Percentiles rank a stretch among this genome's conserved stretches.
These are phyloP conservation scores for Caryopteris hybrid DNA, from an alignment of 305 asterid genomes.

Conservation along the genomic window DNA sequence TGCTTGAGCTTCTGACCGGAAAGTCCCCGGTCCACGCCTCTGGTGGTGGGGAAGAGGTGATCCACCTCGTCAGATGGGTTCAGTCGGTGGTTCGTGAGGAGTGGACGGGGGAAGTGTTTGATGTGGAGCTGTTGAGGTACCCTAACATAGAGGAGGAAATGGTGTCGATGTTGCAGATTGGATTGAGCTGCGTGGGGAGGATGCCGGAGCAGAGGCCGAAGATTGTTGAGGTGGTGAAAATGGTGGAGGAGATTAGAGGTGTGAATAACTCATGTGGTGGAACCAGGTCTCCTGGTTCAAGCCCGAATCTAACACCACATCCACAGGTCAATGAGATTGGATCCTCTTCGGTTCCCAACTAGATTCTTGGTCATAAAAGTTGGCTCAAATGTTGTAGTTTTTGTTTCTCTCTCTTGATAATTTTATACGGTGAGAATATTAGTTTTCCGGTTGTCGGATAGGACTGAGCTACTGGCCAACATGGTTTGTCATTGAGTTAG, in stretches of 20 bases:
- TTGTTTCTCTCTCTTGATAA: too few relatives aligned
- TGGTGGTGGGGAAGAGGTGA: slow-evolving; percentile 40
- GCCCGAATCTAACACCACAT: slow-evolving; percentile 23
- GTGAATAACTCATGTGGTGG: too few relatives aligned
- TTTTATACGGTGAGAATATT: too few relatives aligned
- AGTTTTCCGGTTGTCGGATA: background rate
- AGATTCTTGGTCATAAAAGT: slow-evolving; percentile 14
- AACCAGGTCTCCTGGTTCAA: slow-evolving; percentile 34
- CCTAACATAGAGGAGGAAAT: slow-evolving; percentile 53
- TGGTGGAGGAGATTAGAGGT: slow-evolving; percentile 52
- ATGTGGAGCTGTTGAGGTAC: slow-evolving; percentile 47
- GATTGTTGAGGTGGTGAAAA: slow-evolving; percentile 40
- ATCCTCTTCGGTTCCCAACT: slow-evolving; percentile 20
- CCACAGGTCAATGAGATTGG: slow-evolving; percentile 32
- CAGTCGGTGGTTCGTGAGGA: slow-evolving; percentile 59
- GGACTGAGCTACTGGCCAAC: background rate
- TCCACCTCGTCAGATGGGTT: slow-evolving; percentile 58
- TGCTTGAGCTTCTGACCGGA: slow-evolving; percentile 58
- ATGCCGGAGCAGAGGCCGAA: slow-evolving; percentile 53
- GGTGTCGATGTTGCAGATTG: slow-evolving; percentile 54
- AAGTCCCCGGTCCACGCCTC: slow-evolving; percentile 46
- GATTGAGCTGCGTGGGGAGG: slow-evolving; percentile 45
- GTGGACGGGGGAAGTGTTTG: slow-evolving; percentile 68
- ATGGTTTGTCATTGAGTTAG: slow-evolving; percentile 4
- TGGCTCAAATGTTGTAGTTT: background rate